Evolutionary conservation across 352 stramenopile species (phyloP), one percentile per base, ranked within the genome.

Genomic region (Pythium phragmiticola): DNA sequence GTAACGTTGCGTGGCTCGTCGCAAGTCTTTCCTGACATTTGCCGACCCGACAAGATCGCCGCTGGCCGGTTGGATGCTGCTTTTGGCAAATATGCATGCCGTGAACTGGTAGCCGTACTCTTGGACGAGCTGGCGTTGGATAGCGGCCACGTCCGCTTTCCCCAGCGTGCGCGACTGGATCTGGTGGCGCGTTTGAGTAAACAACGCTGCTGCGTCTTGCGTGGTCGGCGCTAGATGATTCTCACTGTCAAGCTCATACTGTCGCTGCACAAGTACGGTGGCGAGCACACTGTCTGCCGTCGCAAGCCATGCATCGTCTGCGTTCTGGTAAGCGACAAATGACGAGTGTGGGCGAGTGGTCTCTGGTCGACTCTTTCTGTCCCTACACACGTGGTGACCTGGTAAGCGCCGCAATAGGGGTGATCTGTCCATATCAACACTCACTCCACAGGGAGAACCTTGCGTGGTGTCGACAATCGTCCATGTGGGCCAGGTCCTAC

Each of bases 21-120:
- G 69, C 16, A 84, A 66, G 19, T 90, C 65, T 14, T 68, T 61
- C 11, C 51, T 42, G 3, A 65, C 42, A 26, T 39, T 60, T 19
- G 19, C 19, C 4, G 50, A 53, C 0, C 23, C 14, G n/a, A 66
- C 51, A 14, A 63, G 47, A 39, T 60, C 52, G 0, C 57, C 64
- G 33, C 57, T 46, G 7, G 13, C 16, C 1, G 52, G 65, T 41
- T 63, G 64, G 39, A 90, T 17, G 19, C 57, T 78, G 68, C 78
- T 88, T 43, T 84, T 86, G 14, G 56, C 59, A 11, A 88, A 67
- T 2, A 89, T 26, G 7, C 71, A 76, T 3, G 73, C 63, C 3
- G 73, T 66, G 47, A 90, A 85, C 19, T 78, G 77, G 54, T 90
- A 88, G 0, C 82, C 79, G 28, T 78, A 74, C 7, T 58, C 45